Conservation (phyloP, 768 basidiomycete species). For the Hygrocybe punicea region DNA sequence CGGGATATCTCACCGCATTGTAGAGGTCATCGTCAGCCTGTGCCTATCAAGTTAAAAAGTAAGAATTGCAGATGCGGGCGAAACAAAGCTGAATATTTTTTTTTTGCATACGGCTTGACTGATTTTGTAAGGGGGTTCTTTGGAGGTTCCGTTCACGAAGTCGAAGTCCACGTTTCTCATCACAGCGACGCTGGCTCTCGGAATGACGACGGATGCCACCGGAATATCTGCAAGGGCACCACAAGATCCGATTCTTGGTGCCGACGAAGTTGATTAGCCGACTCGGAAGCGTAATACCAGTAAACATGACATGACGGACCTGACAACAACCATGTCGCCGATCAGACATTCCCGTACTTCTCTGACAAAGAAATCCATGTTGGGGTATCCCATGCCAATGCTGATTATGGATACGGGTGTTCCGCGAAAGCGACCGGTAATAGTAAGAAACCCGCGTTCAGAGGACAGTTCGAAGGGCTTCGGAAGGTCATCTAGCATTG, state of each 20-base stretch:
- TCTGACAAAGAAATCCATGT: constrained; percentile 83
- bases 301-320: constrained; percentile 34
- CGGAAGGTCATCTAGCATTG: constrained; percentile 56
- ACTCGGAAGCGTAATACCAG: too few species aligned
- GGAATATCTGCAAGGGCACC: constrained; percentile 65
- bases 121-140: constrained; percentile 58
- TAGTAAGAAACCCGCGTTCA: constrained; percentile 72
- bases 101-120: constrained; percentile 64
- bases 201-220: constrained; percentile 75
- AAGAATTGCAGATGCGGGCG: constrained; percentile 8
- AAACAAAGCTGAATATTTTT: too few species aligned
- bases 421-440: constrained; percentile 63
- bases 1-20: constrained; percentile 41
- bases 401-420: constrained; percentile 68
- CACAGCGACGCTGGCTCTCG: constrained; percentile 63
- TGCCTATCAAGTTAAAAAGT: constrained; percentile 38
- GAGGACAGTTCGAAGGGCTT: constrained; percentile 60
- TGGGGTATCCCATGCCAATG: constrained; percentile 81
- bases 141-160: constrained; percentile 46
- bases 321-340: constrained; percentile 56
- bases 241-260: constrained; percentile 72
- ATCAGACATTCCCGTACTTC: constrained; percentile 71
- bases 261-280: constrained; percentile 6
- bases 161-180: constrained; percentile 76
- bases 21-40: constrained; percentile 56